Conservation (phyloP, 1,284 basidiomycete genomes). For the Stereum hirsutum region DNA sequence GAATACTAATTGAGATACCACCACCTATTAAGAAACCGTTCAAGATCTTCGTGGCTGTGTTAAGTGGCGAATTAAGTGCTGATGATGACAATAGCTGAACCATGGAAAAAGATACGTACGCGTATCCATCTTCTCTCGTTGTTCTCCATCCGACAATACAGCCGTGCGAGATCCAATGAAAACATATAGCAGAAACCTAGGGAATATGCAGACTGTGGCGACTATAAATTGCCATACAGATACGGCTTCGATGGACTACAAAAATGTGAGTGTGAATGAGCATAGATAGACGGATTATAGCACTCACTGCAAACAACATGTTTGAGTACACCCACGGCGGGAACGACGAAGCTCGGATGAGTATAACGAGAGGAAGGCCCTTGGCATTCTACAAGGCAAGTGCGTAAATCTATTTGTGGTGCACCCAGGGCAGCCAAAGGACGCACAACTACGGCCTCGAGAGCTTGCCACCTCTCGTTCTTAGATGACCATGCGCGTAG, state of each 20-base stretch:
- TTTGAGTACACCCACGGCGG: constrained; percentile 82
- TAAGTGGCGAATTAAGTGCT: background rate
- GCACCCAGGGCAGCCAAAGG: background rate
- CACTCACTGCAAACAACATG: constrained; percentile 63
- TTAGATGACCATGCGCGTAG: constrained; percentile 48
- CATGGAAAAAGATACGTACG: no score
- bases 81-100: background rate
- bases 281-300: constrained; percentile 1
- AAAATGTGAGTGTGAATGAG: background rate
- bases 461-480: constrained; percentile 68
- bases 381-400: constrained; percentile 43
- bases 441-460: constrained; percentile 67
- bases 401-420: background rate
- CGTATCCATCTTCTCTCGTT: constrained; percentile 66
- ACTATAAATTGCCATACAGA: constrained; percentile 65
- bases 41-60: constrained; percentile 51
- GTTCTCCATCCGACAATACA: constrained; percentile 65
- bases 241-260: constrained; percentile 65
- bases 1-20: constrained; percentile 44
- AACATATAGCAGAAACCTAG: constrained; percentile 62
- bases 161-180: constrained; percentile 76
- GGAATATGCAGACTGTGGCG: constrained; percentile 63
- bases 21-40: constrained; percentile 50
- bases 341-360: constrained; percentile 75
- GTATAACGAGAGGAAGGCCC: constrained; percentile 68